Evolutionary conservation across 257 asterid species (phyloP).

Genomic region (Gynochthodes officinalis): DNA sequence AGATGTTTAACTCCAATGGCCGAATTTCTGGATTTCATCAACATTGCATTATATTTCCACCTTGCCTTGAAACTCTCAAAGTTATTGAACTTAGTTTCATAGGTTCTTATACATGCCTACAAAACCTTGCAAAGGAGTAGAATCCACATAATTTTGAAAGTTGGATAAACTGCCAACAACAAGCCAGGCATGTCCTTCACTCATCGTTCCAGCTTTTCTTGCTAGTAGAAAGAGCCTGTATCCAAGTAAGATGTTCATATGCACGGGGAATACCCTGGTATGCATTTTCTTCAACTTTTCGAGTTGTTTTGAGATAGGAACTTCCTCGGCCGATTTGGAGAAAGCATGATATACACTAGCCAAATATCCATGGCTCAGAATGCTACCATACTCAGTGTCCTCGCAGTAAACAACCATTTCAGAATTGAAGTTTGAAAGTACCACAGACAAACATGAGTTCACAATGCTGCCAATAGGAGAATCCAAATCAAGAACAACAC

Average conservation of each 20-base stretch:
- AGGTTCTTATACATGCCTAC: slow-evolving; percentile 44
- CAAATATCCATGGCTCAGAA: slow-evolving; percentile 20
- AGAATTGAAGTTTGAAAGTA: slow-evolving; percentile 38
- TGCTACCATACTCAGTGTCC: slow-evolving; percentile 29
- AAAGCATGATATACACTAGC: slow-evolving; percentile 21
- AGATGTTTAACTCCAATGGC: slow-evolving; percentile 27
- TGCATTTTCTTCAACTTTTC: slow-evolving; percentile 35
- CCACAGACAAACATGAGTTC: slow-evolving; percentile 38
- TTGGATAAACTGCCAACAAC: slow-evolving; percentile 40
- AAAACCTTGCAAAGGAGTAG: slow-evolving; percentile 48
- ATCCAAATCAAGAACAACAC: slow-evolving; percentile 39
- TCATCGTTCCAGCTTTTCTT: slow-evolving; percentile 38
- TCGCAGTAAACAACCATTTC: slow-evolving; percentile 32
- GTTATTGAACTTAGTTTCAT: slow-evolving; percentile 32
- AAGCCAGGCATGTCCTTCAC: slow-evolving; percentile 51
- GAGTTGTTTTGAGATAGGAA: background rate
- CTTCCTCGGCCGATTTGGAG: slow-evolving; percentile 27
- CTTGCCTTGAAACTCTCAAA: slow-evolving; percentile 21
- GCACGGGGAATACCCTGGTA: slow-evolving; percentile 48
- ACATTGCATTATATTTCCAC: slow-evolving; percentile 29
- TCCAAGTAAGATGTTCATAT: slow-evolving; percentile 29
- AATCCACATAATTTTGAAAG: slow-evolving; percentile 22
- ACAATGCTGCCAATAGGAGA: slow-evolving; percentile 38
- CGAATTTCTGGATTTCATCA: slow-evolving; percentile 17
- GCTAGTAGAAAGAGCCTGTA: slow-evolving; percentile 35